phyloP scores from a whole-genome alignment of 768 basidiomycete species.

The Russula griseocarnosa region DNA sequence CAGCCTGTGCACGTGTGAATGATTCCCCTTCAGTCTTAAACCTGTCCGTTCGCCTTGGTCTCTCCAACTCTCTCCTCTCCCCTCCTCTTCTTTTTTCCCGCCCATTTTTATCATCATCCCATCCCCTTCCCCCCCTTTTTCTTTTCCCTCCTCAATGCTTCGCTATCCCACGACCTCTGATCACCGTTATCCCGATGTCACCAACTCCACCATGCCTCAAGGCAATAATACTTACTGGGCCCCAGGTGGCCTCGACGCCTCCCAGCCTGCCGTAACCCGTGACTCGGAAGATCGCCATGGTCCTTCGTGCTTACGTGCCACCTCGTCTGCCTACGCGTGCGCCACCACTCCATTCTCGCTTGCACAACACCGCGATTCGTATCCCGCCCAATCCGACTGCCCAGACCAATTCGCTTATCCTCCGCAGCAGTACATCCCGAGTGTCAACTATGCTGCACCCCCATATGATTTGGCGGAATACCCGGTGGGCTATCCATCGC shows the following conservation, averaged over 20 bases:
- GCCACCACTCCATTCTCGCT: background rate
- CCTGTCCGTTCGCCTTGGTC: slow-evolving; percentile 6
- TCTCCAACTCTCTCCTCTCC: background rate
- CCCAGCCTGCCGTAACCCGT: slow-evolving; percentile 23
- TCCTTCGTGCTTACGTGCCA: slow-evolving; percentile 4
- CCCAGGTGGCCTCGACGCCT: slow-evolving; percentile 2
- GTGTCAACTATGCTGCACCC: slow-evolving; percentile 17
- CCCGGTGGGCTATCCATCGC: slow-evolving; percentile 11
- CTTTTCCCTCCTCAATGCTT: slow-evolving; percentile 1
- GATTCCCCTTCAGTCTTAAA: slow-evolving; percentile 24
- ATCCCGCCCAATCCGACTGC: slow-evolving; percentile 1
- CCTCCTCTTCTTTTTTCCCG: background rate
- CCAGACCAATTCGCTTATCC: slow-evolving; percentile 10
- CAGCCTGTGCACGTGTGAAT: slow-evolving; percentile 19
- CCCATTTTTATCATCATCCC: background rate
- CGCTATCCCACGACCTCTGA: slow-evolving; percentile 16
- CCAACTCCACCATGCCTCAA: slow-evolving; percentile 3
- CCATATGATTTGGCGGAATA: slow-evolving; percentile 25
- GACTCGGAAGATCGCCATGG: slow-evolving; percentile 17
- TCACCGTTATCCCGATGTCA: slow-evolving; percentile 8
- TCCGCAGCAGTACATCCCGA: background rate
- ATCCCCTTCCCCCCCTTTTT: no score
- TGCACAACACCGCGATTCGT: slow-evolving; percentile 8
- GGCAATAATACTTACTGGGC: slow-evolving; percentile 13
- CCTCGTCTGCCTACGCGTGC: background rate